phyloP scores from a whole-genome alignment of 257 asterid genomes.

The Plantago elongata region DNA sequence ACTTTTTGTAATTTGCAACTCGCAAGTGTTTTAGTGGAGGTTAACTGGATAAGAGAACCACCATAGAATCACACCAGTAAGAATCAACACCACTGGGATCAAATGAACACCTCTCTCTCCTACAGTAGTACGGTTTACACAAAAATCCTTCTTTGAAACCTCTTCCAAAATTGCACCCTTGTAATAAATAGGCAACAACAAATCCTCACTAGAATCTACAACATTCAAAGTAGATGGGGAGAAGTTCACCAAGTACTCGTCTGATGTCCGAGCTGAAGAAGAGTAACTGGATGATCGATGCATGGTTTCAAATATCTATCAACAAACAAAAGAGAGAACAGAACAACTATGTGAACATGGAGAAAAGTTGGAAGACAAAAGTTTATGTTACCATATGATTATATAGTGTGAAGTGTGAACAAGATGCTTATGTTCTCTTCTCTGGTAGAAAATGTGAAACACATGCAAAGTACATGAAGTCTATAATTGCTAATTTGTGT shows the following conservation, averaged over 20 bases:
- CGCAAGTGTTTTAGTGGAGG: background rate
- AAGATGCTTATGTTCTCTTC: no score
- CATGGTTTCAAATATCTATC: constrained; percentile 20
- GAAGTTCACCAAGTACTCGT: constrained; percentile 40
- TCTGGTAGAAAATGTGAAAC: no score
- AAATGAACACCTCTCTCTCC: constrained; percentile 49
- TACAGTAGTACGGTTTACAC: constrained; percentile 10
- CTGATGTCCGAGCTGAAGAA: constrained; percentile 32
- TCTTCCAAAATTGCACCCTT: constrained; percentile 12
- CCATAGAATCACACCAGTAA: constrained; percentile 55
- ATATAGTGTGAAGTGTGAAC: no score
- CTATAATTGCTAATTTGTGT: no score
- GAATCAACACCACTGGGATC: constrained; percentile 43
- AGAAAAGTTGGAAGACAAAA: no score
- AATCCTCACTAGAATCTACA: constrained; percentile 15
- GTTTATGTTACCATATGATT: no score
- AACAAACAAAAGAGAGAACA: background rate
- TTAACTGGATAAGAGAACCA: constrained; percentile 37
- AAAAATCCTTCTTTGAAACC: constrained; percentile 33
- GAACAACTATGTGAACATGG: no score
- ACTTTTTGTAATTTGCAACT: no score
- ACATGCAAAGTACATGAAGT: no score
- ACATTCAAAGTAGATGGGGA: constrained; percentile 13
- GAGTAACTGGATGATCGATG: constrained; percentile 39
- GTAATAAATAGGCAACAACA: constrained; percentile 11